These are phyloP conservation scores for Wickerhamomyces chaumierensis DNA, from an alignment of 805 yeast species.

Conservation along the genomic window DNA sequence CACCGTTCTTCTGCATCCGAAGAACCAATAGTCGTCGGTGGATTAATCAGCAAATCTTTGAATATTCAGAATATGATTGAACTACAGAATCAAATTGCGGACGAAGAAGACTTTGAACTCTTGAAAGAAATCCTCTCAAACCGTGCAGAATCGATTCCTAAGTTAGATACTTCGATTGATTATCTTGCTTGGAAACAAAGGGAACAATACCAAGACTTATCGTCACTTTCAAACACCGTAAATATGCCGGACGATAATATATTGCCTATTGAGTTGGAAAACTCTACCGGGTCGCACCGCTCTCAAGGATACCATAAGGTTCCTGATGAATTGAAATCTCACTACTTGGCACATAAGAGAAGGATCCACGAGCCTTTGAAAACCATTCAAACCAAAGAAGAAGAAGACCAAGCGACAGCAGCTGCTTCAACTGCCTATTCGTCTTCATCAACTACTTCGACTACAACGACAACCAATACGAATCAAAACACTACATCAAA, in stretches of 20 bases:
- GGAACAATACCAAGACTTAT: conserved; percentile 14
- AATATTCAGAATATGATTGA: conserved; percentile 32
- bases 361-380: conserved; percentile 57
- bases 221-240: too few relatives aligned
- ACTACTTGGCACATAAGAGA: conserved; percentile 75
- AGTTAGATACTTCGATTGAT: conserved; percentile 17
- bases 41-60: conserved; percentile 18
- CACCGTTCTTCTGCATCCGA: conserved; percentile 40
- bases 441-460: too few relatives aligned
- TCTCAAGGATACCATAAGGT: conserved; percentile 68
- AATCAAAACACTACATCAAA: conserved; percentile 1
- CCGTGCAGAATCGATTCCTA: neutral
- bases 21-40: conserved; percentile 45
- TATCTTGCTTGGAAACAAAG: conserved; percentile 63
- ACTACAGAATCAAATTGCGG: conserved; percentile 42
- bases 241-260: conserved; percentile 4
- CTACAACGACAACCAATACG: too few relatives aligned
- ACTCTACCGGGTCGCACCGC: conserved; percentile 48
- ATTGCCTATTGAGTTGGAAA: conserved; percentile 21
- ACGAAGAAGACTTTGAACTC: conserved; percentile 60
- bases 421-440: too few relatives aligned
- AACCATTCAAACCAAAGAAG: conserved; percentile 55
- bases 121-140: conserved; percentile 32
- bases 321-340: conserved; percentile 59
- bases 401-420: conserved; percentile 27